Evolutionary conservation across 192 early-diverging fungal genomes (phyloP).

Genomic region (Lunasporangiospora selenospora): DNA sequence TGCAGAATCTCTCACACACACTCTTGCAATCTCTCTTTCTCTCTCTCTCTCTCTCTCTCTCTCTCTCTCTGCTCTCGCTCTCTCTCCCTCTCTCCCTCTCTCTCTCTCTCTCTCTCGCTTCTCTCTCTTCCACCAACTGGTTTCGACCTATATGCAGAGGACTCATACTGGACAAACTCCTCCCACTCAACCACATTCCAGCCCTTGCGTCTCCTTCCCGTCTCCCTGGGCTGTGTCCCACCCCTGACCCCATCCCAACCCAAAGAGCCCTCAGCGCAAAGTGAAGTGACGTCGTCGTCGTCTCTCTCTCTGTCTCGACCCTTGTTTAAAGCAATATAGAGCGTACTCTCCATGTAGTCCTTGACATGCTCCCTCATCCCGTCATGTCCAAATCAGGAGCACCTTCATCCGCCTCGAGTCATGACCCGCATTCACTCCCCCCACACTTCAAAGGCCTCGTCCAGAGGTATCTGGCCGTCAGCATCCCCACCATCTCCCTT

Average conservation of each 20-base stretch:
- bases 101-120: not conserved
- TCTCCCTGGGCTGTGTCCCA: not conserved
- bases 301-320: not conserved
- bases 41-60: not conserved
- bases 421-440: constrained; percentile 41
- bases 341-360: not conserved
- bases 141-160: not conserved
- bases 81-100: constrained; percentile 1
- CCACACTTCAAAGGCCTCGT: constrained; percentile 40
- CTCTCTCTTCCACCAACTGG: not conserved
- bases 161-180: no score
- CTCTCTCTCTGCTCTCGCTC: not conserved
- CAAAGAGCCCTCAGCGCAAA: constrained; percentile 1
- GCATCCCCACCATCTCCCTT: constrained; percentile 36
- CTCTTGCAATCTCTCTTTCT: not conserved
- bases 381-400: constrained; percentile 40
- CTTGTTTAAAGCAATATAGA: not conserved
- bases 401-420: constrained; percentile 39
- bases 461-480: constrained; percentile 40
- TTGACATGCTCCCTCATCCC: not conserved
- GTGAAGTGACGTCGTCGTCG: no score
- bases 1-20: not conserved
- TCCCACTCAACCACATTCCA: no score
- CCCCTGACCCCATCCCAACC: not conserved
- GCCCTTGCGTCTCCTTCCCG: not conserved